These are phyloP conservation scores for Boletus tomentosulus DNA, from an alignment of 768 basidiomycete genomes.

Conservation along the genomic window DNA sequence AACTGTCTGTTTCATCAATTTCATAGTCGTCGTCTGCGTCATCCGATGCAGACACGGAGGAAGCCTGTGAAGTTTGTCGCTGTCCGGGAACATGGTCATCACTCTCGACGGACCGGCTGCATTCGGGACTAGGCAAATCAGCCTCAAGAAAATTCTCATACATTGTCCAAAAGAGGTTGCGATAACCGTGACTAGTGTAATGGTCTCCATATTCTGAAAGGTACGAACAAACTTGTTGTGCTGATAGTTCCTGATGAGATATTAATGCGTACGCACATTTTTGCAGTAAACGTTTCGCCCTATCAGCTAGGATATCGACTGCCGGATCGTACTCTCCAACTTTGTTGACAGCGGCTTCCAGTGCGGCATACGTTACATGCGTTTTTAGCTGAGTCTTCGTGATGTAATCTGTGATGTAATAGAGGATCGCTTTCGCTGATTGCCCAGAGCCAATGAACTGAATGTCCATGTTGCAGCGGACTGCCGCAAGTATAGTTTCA, in stretches of 20 bases:
- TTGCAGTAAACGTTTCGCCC: neutral
- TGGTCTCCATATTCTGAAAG: conserved; percentile 19
- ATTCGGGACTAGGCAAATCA: too few relatives aligned
- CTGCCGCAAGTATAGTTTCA: neutral
- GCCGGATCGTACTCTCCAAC: neutral
- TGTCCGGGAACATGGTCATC: too few relatives aligned
- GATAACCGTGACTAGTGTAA: conserved; percentile 12
- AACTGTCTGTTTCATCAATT: too few relatives aligned
- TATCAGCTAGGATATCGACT: neutral
- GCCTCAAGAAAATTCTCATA: neutral
- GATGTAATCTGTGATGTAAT: conserved; percentile 36
- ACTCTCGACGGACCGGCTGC: too few relatives aligned
- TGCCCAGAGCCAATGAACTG: conserved; percentile 15
- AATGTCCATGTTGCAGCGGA: neutral
- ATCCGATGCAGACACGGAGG: too few relatives aligned
- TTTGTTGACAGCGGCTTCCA: neutral
- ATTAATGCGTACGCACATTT: conserved; percentile 19
- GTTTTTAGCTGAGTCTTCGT: conserved; percentile 18
- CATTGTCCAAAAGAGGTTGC: neutral
- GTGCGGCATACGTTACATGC: neutral
- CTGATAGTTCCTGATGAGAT: conserved; percentile 24
- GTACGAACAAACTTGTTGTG: conserved; percentile 29
- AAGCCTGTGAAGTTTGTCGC: too few relatives aligned
- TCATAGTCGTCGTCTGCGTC: too few relatives aligned
- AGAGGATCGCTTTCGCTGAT: conserved; percentile 28